Evolutionary conservation across 805 yeast species (phyloP), one percentile per base, ranked within the genome.

Genomic region (Cyberlindnera japonica): DNA sequence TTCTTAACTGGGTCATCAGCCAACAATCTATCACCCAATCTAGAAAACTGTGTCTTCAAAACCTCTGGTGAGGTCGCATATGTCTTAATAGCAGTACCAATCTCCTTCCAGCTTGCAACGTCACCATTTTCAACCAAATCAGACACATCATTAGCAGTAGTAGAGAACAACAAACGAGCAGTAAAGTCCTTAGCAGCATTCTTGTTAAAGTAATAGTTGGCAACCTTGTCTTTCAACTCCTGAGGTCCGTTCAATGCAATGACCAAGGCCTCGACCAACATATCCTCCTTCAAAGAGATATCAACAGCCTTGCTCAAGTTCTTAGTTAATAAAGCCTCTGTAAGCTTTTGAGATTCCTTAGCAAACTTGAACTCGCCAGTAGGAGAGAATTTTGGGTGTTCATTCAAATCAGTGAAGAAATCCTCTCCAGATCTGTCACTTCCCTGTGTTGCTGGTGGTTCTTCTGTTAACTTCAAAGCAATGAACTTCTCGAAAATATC

Each of bases 71-170:
- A 48, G 7, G 35, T 10, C 31, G 74, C 59, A 53, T 74, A 83
- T 3, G 86, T 74, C 38, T 78, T 60, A 41, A 90, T 74, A 13
- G 88, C 74, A 31, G 75, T 68, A n/a, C 89, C 86, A 50, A 85
- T 79, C 31, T 80, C 81, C 52, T 78, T 83, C 99, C 99, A 93
- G 49, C 85, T 80, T 4, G 71, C 54, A 28, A 90, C 79, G 55
- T 85, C 83, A 22, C 85, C 83, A 57, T 90, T 81, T 33, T 74
- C 71, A 22, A 89, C 93, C 46, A 93, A 59, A 59, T 91, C 98
- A 22, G 64, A 38, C 69, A 74, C 66, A 48, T 77, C 67, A 25
- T 68, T 67, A 22, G 75, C 68, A 1, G 86, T 70, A 12, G 79
- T 74, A 37, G 80, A 75, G 63, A 80, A 81, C 40, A 95, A 68